Percentiles rank a stretch among this genome's conserved stretches.
These are phyloP conservation scores for Nicotiana tomentosiformis DNA, from an alignment of 257 asterid species.

Conservation along the genomic window DNA sequence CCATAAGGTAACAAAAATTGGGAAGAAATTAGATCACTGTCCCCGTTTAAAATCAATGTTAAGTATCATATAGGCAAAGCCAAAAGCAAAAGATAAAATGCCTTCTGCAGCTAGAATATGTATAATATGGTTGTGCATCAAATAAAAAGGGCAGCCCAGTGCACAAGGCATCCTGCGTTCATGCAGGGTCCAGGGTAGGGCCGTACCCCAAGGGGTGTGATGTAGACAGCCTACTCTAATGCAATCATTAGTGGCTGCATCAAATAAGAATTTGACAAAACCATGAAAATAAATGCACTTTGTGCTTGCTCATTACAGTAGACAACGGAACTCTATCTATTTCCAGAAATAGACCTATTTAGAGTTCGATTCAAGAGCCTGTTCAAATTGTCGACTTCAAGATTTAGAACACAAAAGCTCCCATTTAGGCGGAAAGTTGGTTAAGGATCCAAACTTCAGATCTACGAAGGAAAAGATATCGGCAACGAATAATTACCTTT, in stretches of 20 bases:
- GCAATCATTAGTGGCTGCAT: neutral
- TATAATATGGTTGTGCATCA: neutral
- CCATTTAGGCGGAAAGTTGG: neutral
- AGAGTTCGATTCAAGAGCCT: neutral
- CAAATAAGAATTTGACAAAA: neutral
- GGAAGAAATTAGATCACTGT: neutral
- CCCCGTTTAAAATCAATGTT: neutral
- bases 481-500: slow-evolving; percentile 44
- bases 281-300: neutral
- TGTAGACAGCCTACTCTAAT: too few relatives aligned
- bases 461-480: neutral
- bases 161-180: too few relatives aligned
- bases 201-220: too few relatives aligned
- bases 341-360: neutral
- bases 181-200: too few relatives aligned
- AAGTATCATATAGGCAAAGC: neutral
- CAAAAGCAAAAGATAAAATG: neutral
- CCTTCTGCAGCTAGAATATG: neutral
- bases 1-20: neutral
- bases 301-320: neutral
- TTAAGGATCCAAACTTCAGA: neutral
- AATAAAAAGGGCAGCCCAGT: neutral
- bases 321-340: neutral
- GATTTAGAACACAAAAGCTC: neutral
- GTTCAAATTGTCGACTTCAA: neutral